Base-by-base conservation (phyloP, 176 grass and related monocot species). In the Calamus simplicifolius region DNA sequence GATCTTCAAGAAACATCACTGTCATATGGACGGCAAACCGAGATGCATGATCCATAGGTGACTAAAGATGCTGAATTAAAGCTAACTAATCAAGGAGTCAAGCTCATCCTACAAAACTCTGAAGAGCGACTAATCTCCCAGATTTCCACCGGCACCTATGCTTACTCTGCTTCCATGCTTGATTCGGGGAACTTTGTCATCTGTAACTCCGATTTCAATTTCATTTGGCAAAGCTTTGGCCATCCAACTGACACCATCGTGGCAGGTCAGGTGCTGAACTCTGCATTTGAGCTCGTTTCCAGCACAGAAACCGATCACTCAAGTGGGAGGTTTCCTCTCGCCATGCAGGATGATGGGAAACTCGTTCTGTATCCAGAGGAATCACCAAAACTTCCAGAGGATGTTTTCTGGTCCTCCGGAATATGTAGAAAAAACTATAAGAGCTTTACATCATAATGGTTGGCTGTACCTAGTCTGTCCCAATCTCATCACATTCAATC, bases 211-310 rank as follows among this genome's bases (percentile, higher is more conserved):
- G 56, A 62, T 0, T 35, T 17, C 6, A 23, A 49, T 16, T 30
- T 74, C 1, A 50, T 78, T 50, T 74, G 61, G 65, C 56, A 75
- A 2, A 79, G 70, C 7, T 79, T 79, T 66, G 26, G 4, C 29
- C 78, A 75, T 66, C 75, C 70, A 1, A 74, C 59, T 0, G 75
- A 84, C 26, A 84, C 81, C 5, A 43, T 84, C 3, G 59, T 84
- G 25, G 69, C 64, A 58, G 81, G 70, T 2, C 70, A 83, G 70
- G 69, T 63, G 31, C 55, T 74, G 2, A 19, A 0, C 51, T 51
- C 73, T n/a, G 14, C 3, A n/a, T 38, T 4, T 12, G 63, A 74
- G 12, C 54, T 84, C 4, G 64, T 61, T 58, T 74, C 74, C n/a
- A 78, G 80, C 49, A 5, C 74, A 19, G 28, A 73, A 7, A 29